phyloP scores from a whole-genome alignment of 1,284 basidiomycete genomes.

The Cryptococcus sp. region DNA sequence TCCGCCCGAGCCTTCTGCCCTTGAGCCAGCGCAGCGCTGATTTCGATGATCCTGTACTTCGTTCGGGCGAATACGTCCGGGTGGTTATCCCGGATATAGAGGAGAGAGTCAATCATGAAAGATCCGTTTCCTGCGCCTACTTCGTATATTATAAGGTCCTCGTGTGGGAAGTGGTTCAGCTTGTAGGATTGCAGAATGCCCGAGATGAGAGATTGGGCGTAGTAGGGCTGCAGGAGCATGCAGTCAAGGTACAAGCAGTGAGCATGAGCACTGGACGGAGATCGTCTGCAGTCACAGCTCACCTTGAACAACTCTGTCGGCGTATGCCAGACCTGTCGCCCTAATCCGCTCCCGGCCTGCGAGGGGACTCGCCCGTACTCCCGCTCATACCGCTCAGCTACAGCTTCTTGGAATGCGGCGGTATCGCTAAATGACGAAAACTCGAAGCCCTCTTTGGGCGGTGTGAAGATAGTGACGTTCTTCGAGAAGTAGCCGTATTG shows the following conservation, averaged over 20 bases:
- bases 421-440: conserved; percentile 70
- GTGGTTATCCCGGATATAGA: conserved; percentile 73
- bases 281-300: conserved; percentile 33
- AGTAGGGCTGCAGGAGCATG: conserved; percentile 71
- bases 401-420: conserved; percentile 75
- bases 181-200: conserved; percentile 90
- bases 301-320: conserved; percentile 98
- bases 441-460: conserved; percentile 65
- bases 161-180: conserved; percentile 90
- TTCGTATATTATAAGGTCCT: conserved; percentile 94
- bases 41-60: conserved; percentile 85
- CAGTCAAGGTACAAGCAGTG: neutral
- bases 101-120: conserved; percentile 82
- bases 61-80: conserved; percentile 92
- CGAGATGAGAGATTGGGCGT: conserved; percentile 84
- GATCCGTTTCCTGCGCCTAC: conserved; percentile 98
- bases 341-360: conserved; percentile 60
- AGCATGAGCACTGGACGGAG: neutral
- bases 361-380: conserved; percentile 53
- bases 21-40: conserved; percentile 74
- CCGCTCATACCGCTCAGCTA: conserved; percentile 70
- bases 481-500: conserved; percentile 96
- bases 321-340: conserved; percentile 97
- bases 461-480: conserved; percentile 81
- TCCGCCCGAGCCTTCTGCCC: conserved; percentile 68